Evolutionary conservation across 2,329 filamentous ascomycete genomes (phyloP).

Genomic region (Nothophaeocryptopus gaeumannii): DNA sequence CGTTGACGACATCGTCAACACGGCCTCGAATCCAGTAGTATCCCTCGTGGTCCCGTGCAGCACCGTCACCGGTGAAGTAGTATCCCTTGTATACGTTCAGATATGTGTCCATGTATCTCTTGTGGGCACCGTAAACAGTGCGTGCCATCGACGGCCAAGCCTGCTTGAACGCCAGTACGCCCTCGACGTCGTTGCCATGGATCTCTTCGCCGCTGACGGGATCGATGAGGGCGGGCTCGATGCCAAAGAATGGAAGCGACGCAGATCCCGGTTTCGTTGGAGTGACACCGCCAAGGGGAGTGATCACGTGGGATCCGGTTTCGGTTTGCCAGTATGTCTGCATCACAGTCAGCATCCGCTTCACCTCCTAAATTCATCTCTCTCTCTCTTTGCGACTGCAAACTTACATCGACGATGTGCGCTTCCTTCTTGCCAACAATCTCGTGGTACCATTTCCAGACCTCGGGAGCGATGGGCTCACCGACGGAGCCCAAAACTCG

Average conservation of each 20-base stretch:
- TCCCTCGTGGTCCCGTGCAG: conserved; percentile 91
- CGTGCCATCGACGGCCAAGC: conserved; percentile 98
- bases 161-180: conserved; percentile 95
- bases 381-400: neutral
- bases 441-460: conserved; percentile 99
- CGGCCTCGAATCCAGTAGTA: conserved; percentile 99
- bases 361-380: neutral
- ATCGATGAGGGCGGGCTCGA: conserved; percentile 96
- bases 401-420: conserved; percentile 87
- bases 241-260: conserved; percentile 95
- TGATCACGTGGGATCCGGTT: conserved; percentile 94
- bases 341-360: conserved; percentile 14
- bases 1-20: conserved; percentile 98
- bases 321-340: conserved; percentile 99
- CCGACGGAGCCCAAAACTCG: conserved; percentile 91
- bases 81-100: conserved; percentile 96
- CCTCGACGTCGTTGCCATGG: conserved; percentile 92
- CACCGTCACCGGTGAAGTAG: conserved; percentile 94
- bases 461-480: conserved; percentile 94
- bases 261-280: conserved; percentile 96
- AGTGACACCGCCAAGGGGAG: conserved; percentile 85
- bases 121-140: conserved; percentile 96
- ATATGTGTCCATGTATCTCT: conserved; percentile 98
- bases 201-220: conserved; percentile 93
- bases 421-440: conserved; percentile 89